Evolutionary conservation across 225 moss, liverwort and hornwort genomes (phyloP), one percentile per base, ranked within the genome.

Genomic region (Pleurozium schreberi): DNA sequence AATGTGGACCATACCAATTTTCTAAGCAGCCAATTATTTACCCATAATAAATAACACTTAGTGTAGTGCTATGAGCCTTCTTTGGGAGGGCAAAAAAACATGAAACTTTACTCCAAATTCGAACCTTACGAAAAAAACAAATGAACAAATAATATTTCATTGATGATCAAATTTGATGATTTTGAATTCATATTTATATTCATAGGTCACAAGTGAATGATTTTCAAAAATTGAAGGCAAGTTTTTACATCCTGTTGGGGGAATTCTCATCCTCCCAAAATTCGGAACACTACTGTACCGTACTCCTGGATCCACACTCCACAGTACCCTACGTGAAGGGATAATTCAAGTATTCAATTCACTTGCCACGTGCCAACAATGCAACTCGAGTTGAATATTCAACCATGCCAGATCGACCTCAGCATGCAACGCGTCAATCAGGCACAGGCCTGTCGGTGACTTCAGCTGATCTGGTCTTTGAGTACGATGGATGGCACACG

Each of bases 371-470:
- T 83, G 86, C 25, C 55, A 30, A 11, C 14, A 23, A 14, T 6
- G 11, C 42, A 43, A 27, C 8, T 50, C 11, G 6, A 25, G 80
- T 22, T 12, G 30, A 69, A n/a, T 62, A 26, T 20, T 7, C 33
- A 30, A 30, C 42, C 75, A 8, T 68, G 53, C 45, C 83, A 77
- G 68, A 36, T 60, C 34, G 68, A 62, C 38, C 26, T 11, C 28
- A 12, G 6, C 27, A 18, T 68, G 61, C 70, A 8, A 89, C 86
- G 89, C 47, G 86, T 89, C 91, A 63, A 45, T 55, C 65, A 47
- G 1, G 11, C 15, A 87, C 73, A 61, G 89, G 89, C 79, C 58
- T 91, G 84, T 91, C 91, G 87, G 91, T 83, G 78, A 45, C 83
- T 34, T n/a, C 23, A 52, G 38, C 82, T 77, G 82, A 83, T 77